Base-by-base conservation (phyloP, 176 grass and related monocot species). In the Oryza australiensis region DNA sequence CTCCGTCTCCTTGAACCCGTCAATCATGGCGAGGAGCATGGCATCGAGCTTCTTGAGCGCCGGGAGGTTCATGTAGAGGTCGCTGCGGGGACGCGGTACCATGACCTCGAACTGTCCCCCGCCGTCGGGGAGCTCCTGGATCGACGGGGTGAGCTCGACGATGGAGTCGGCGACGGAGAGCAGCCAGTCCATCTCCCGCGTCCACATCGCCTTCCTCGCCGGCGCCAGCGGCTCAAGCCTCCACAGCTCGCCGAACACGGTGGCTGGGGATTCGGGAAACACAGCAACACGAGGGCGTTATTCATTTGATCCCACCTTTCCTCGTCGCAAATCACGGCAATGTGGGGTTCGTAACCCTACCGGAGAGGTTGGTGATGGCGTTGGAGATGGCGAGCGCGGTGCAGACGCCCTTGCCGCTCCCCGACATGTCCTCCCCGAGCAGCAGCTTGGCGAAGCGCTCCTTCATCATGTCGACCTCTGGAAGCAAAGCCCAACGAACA, bases 381-480 rank as follows among this genome's bases (percentile, higher is more conserved):
- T 99, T 99, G 72, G 97, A 99, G 79, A 99, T 84, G 79, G 97
- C 97, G 46, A 99, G 97, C 70, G 93, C 97, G 57, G 93, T 94
- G 93, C 97, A 94, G 80, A 99, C 97, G 66, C 97, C 97, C 83
- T 99, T 93, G 82, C 93, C 97, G 72, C 97, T 87, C 64, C 97
- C 97, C 57, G 97, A 99, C 97, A 96, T 99, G 93, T 99, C 97
- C 88, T 99, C 97, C 30, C 97, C 97, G 27, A 99, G 91, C 20
- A 99, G 97, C 34, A 99, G 91, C 85, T 99, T 99, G 0, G 97
- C 93, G 87, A 99, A 99, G 28, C 97, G 91, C 91, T 99, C 97
- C 88, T 96, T 99, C 97, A 99, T 96, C 93, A 99, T 96, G 88
- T 99, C 97, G 65, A 96, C 60, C 84, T 96, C 97, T 99, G 87